phyloP scores from a whole-genome alignment of 148 eudicot species.

The Fagopyrum esculentum region DNA sequence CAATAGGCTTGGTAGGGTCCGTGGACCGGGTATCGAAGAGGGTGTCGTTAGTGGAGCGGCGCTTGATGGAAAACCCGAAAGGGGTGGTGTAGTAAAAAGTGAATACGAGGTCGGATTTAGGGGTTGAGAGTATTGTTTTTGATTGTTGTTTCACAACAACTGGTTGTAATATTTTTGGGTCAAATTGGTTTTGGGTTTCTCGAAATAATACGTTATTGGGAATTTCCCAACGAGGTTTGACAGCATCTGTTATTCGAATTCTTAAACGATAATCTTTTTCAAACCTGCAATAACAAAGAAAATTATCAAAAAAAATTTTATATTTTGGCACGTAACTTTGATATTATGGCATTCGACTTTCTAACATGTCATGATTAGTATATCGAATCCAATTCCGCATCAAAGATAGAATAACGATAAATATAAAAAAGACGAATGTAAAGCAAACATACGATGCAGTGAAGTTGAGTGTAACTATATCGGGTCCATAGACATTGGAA shows the following conservation, averaged over 20 bases:
- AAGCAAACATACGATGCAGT: slow-evolving; percentile 16
- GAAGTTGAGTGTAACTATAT: slow-evolving; percentile 25
- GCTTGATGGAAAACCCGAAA: slow-evolving; percentile 56
- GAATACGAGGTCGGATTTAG: slow-evolving; percentile 54
- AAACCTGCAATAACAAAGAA: slow-evolving; percentile 22
- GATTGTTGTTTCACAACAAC: neutral
- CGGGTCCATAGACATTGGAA: slow-evolving; percentile 39
- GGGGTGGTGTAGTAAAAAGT: slow-evolving; percentile 61
- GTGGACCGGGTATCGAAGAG: slow-evolving; percentile 49
- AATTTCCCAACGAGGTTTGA: slow-evolving; percentile 37
- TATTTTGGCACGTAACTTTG: too few relatives aligned
- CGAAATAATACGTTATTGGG: slow-evolving; percentile 26
- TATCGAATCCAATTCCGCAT: too few relatives aligned
- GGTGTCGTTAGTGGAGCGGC: slow-evolving; percentile 45
- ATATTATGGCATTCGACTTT: too few relatives aligned
- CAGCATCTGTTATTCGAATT: slow-evolving; percentile 35
- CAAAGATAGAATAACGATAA: neutral
- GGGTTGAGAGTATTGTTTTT: neutral
- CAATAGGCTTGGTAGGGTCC: neutral
- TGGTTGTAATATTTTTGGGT: neutral
- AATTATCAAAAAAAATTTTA: neutral
- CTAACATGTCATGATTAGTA: too few relatives aligned
- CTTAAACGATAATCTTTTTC: slow-evolving; percentile 31
- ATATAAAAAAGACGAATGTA: neutral
- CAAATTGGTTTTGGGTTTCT: neutral